Conservation (phyloP, 768 basidiomycete genomes). For the Kwoniella newhampshirensis region DNA sequence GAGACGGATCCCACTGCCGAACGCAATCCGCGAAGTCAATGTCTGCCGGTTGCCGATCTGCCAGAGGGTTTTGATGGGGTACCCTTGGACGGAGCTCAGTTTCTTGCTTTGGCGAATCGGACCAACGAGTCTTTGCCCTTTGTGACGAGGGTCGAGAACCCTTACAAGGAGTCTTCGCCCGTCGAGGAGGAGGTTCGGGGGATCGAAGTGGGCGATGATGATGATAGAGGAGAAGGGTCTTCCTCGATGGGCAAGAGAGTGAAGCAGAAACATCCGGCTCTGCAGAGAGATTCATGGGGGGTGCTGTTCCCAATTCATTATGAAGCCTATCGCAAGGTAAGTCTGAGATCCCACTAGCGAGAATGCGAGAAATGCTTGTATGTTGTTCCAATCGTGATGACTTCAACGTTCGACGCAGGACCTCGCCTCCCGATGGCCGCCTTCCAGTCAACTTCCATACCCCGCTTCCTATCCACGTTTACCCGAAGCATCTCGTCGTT, state of each 20-base stretch:
- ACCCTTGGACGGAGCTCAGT: conserved; percentile 52
- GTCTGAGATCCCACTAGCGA: too few species aligned
- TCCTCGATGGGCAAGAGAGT: neutral
- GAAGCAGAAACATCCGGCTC: conserved; percentile 42
- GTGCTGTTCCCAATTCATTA: conserved; percentile 43
- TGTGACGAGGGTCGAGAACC: conserved; percentile 25
- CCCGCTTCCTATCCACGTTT: conserved; percentile 23
- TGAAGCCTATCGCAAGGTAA: conserved; percentile 36
- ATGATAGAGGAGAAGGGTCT: neutral
- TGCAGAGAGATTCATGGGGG: conserved; percentile 47
- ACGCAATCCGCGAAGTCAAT: conserved; percentile 33
- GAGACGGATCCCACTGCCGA: neutral
- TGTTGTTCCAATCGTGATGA: too few species aligned
- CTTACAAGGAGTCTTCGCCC: conserved; percentile 5
- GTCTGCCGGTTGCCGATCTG: conserved; percentile 52
- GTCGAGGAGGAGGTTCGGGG: neutral
- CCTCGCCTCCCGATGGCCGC: conserved; percentile 24
- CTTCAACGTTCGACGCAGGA: too few species aligned
- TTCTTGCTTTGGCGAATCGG: conserved; percentile 44
- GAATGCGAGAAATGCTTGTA: too few species aligned
- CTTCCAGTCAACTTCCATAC: conserved; percentile 21
- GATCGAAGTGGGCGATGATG: too few species aligned
- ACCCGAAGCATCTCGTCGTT: conserved; percentile 16
- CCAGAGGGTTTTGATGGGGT: conserved; percentile 48
- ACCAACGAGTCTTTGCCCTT: conserved; percentile 26